Base-by-base conservation (phyloP, 768 basidiomycete species). In the Pulveroboletus frians region DNA sequence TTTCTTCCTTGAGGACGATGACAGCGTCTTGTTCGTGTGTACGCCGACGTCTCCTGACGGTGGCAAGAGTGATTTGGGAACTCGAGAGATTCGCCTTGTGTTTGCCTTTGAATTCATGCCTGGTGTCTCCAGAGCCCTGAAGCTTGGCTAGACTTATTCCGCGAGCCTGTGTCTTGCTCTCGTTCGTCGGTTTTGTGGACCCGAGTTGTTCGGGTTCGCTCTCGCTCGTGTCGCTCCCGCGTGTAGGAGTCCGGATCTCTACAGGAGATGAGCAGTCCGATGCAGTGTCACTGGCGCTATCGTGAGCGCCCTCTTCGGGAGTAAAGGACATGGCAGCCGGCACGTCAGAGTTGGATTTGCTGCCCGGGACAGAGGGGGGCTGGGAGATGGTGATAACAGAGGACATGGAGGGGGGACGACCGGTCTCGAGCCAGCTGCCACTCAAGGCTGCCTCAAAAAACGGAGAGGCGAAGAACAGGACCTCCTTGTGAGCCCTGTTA, bases 381-480 rank as follows among this genome's bases (percentile, higher is more conserved):
- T 89, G 86, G 3, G 88, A 85, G 45, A 92, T 87, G 18, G 90
- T 91, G 61, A 91, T 85, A 29, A 90, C 75, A 42, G 88, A 90
- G 21, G 85, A 88, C 75, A 86, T 81, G 48, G 86, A 90, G 20
- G 74, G 78, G 17, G 85, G 87, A 34, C 87, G 77, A 30, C 84
- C 86, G 6, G 85, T 93, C 70, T 95, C 92, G 11, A 88, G 87
- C 92, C 92, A 95, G 60, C 88, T 81, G 8, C 92, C 92, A 57
- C 89, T 89, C 40, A 95, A 72, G 9, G 91, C 85, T 15, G 89
- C 90, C 67, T 93, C 85, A 66, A 95, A 95, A 75, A 95, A 95
- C 0, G 92, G 90, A n/a, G 91, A 93, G 4, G 92, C 87, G 63
- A 92, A 95, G 69, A 84, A 87, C 6, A 95, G 72, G 26, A 95